A percentile compares a stretch with the other conserved stretches of the same genome.
Evolutionary conservation across 257 asterid genomes (phyloP).

Genomic region (Asclepias syriaca): DNA sequence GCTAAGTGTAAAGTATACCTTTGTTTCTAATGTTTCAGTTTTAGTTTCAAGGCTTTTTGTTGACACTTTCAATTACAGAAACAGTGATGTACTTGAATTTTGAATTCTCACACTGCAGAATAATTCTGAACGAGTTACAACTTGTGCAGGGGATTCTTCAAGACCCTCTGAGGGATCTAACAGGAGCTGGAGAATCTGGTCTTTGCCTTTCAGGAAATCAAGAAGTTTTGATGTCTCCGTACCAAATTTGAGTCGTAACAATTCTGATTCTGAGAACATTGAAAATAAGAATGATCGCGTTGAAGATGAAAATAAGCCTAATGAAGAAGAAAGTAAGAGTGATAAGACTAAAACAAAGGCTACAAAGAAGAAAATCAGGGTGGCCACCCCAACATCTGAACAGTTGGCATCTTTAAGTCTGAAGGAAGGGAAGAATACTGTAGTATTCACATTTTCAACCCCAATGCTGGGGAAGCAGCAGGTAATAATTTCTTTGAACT

Average conservation of each 20-base stretch:
- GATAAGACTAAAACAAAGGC: constrained; percentile 35
- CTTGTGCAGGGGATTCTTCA: constrained; percentile 43
- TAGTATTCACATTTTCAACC: constrained; percentile 80
- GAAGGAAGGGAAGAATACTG: constrained; percentile 69
- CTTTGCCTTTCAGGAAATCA: constrained; percentile 45
- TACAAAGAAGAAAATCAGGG: constrained; percentile 44
- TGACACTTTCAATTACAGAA: background rate
- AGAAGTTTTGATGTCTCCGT: constrained; percentile 30
- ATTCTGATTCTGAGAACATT: constrained; percentile 20
- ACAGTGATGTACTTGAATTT: background rate
- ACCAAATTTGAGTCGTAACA: constrained; percentile 20
- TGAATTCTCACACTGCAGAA: constrained; percentile 1
- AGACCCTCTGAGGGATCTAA: constrained; percentile 29
- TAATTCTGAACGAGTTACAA: constrained; percentile 18
- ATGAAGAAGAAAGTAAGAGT: constrained; percentile 43
- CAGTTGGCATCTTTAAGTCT: constrained; percentile 74
- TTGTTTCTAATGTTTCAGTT: background rate
- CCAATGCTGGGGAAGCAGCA: constrained; percentile 91
- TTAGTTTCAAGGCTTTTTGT: background rate
- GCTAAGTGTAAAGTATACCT: background rate
- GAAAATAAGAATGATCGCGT: constrained; percentile 20
- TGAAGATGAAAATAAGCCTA: constrained; percentile 29
- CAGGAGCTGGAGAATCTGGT: constrained; percentile 40
- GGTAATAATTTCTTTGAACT: constrained; percentile 32
- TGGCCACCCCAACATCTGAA: constrained; percentile 66